A percentile compares a stretch with the other conserved stretches of the same genome.
phyloP scores from a whole-genome alignment of 305 asterid species.

The Ilex paraguariensis region DNA sequence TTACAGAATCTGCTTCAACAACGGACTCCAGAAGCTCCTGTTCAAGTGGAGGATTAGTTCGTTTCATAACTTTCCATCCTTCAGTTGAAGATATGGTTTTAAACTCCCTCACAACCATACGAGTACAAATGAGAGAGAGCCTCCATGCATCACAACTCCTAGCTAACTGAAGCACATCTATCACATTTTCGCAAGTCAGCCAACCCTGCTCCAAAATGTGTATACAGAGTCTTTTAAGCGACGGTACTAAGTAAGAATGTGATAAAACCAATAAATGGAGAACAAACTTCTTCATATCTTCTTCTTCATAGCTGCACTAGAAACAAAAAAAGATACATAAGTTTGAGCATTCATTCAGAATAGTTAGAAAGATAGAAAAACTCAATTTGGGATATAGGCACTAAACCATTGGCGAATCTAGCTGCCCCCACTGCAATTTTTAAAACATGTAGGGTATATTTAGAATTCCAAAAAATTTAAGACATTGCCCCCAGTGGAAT shows the following conservation, averaged over 20 bases:
- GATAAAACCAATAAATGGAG: slow-evolving; percentile 81
- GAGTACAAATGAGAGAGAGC: slow-evolving; percentile 49
- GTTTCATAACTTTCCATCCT: slow-evolving; percentile 87
- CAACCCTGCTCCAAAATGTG: slow-evolving; percentile 49
- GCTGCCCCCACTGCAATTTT: too few species aligned
- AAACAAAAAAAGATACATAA: neutral
- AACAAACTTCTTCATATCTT: slow-evolving; percentile 62
- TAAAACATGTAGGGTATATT: too few species aligned
- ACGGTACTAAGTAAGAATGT: slow-evolving; percentile 57
- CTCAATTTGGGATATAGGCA: too few species aligned
- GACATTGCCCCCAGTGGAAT: too few species aligned
- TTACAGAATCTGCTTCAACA: slow-evolving; percentile 83
- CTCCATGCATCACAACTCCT: slow-evolving; percentile 73
- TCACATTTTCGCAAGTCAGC: slow-evolving; percentile 57
- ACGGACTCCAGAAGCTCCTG: slow-evolving; percentile 73
- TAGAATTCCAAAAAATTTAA: too few species aligned
- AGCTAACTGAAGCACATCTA: slow-evolving; percentile 81
- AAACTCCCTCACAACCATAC: slow-evolving; percentile 55
- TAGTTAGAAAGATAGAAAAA: neutral
- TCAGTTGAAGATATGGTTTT: slow-evolving; percentile 61
- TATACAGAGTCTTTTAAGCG: slow-evolving; percentile 58
- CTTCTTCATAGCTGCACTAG: slow-evolving; percentile 65
- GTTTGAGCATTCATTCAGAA: neutral
- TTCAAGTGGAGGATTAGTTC: slow-evolving; percentile 65
- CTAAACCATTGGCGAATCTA: too few species aligned